Conservation (phyloP, 228 moss, liverwort and hornwort genomes). For the Sphagnum magellanicum region DNA sequence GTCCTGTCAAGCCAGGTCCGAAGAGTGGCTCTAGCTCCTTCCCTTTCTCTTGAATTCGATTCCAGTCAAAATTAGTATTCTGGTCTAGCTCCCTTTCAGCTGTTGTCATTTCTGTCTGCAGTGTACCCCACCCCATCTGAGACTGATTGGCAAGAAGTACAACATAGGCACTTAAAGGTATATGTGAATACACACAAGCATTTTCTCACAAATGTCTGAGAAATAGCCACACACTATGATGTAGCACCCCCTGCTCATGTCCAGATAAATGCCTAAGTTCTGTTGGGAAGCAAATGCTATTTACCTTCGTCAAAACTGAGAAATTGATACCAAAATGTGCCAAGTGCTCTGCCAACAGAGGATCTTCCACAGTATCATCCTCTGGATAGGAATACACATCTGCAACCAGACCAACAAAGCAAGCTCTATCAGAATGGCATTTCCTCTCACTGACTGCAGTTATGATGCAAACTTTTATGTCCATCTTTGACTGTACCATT, state of each 20-base stretch:
- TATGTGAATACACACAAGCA: too few species aligned
- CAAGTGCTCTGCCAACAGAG: conserved; percentile 81
- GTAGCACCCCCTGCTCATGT: too few species aligned
- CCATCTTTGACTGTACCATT: neutral
- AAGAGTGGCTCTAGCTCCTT: conserved; percentile 92
- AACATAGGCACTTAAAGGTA: too few species aligned
- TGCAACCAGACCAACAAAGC: conserved; percentile 10
- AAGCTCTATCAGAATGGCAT: neutral
- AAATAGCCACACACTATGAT: too few species aligned
- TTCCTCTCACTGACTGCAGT: neutral
- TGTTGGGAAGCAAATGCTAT: too few species aligned
- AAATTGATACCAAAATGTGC: conserved; percentile 99
- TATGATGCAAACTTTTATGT: neutral
- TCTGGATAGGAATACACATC: conserved; percentile 98
- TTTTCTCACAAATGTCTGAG: too few species aligned
- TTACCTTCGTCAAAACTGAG: conserved; percentile 83
- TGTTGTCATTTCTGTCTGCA: conserved; percentile 99
- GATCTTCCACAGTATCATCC: conserved; percentile 94
- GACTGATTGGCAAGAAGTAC: too few species aligned
- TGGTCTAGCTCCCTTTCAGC: conserved; percentile 97
- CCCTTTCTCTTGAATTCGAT: conserved; percentile 97
- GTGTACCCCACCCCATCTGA: neutral
- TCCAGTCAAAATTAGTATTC: conserved; percentile 98
- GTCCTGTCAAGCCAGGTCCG: conserved; percentile 95
- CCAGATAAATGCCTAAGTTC: too few species aligned